A percentile compares a stretch with the other conserved stretches of the same genome.
phyloP scores from a whole-genome alignment of 2,329 filamentous ascomycete genomes.

The Clarireedia homoeocarpa region DNA sequence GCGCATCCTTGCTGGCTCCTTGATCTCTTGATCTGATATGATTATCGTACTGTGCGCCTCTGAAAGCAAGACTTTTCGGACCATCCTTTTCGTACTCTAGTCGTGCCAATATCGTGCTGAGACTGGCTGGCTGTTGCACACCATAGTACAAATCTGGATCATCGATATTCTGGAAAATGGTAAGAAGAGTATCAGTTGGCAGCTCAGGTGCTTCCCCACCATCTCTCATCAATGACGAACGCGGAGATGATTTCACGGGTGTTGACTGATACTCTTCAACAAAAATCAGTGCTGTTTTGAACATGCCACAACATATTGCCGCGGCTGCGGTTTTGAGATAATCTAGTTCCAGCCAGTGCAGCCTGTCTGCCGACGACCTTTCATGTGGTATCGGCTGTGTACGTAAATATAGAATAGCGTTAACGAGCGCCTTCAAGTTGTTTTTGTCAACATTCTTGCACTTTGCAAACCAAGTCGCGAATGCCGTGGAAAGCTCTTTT shows the following conservation, averaged over 20 bases:
- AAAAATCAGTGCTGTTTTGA: slow-evolving; percentile 78
- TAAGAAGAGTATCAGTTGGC: slow-evolving; percentile 62
- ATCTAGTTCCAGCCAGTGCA: slow-evolving; percentile 81
- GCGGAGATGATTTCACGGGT: slow-evolving; percentile 48
- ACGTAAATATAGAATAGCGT: slow-evolving; percentile 79
- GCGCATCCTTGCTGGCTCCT: slow-evolving; percentile 49
- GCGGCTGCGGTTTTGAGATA: slow-evolving; percentile 61
- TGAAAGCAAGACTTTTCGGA: slow-evolving; percentile 78
- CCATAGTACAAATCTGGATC: slow-evolving; percentile 97
- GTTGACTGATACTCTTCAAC: slow-evolving; percentile 64
- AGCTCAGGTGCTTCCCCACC: slow-evolving; percentile 32
- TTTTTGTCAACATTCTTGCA: slow-evolving; percentile 40
- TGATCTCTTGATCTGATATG: slow-evolving; percentile 58
- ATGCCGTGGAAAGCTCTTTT: slow-evolving; percentile 54
- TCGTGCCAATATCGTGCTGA: slow-evolving; percentile 70
- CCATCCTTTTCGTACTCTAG: slow-evolving; percentile 88
- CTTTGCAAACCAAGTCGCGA: slow-evolving; percentile 55
- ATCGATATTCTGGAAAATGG: slow-evolving; percentile 86
- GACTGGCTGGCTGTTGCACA: slow-evolving; percentile 66
- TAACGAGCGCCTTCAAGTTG: slow-evolving; percentile 66
- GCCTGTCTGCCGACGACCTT: slow-evolving; percentile 67
- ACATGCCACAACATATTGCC: slow-evolving; percentile 73
- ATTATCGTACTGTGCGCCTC: slow-evolving; percentile 85
- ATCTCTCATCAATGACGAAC: slow-evolving; percentile 53
- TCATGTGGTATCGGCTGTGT: slow-evolving; percentile 71